A percentile compares a stretch with the other conserved stretches of the same genome.
Evolutionary conservation across 345 rosid species (phyloP).

Genomic region (Luvunga scandens): DNA sequence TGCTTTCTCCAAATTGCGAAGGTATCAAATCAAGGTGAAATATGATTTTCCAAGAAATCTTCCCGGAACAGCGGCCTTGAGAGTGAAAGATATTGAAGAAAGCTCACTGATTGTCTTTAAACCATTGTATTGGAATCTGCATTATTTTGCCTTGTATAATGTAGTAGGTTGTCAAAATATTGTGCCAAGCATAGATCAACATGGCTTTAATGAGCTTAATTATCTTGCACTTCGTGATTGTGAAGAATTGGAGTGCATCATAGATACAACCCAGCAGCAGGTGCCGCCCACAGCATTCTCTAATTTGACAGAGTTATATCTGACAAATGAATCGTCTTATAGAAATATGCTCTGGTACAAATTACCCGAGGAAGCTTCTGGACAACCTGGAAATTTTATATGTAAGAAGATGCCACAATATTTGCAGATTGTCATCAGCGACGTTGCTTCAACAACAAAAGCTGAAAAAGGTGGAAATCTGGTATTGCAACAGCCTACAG

Average conservation of each 20-base stretch:
- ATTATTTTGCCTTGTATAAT: neutral
- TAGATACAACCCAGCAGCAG: neutral
- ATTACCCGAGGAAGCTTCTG: slow-evolving; percentile 4
- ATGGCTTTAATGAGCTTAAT: neutral
- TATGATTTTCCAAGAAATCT: neutral
- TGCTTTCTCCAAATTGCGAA: neutral
- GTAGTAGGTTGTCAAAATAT: neutral
- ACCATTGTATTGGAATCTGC: neutral
- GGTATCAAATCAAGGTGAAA: neutral
- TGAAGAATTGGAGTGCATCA: slow-evolving; percentile 1
- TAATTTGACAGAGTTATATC: neutral
- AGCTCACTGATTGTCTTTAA: neutral
- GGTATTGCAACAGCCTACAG: neutral
- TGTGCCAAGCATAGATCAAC: neutral
- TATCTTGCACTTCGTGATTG: neutral
- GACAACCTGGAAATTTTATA: slow-evolving; percentile 2
- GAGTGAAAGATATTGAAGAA: neutral
- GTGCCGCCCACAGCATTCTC: slow-evolving; percentile 13
- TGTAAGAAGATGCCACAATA: neutral
- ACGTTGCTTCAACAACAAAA: slow-evolving; percentile 1
- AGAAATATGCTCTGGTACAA: neutral
- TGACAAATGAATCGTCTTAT: neutral
- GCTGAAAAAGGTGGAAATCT: neutral
- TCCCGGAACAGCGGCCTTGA: neutral
- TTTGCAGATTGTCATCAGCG: neutral